A percentile compares a stretch with the other conserved stretches of the same genome.
Conservation (phyloP, 257 asterid genomes). For the Ocimum tenuiflorum region DNA sequence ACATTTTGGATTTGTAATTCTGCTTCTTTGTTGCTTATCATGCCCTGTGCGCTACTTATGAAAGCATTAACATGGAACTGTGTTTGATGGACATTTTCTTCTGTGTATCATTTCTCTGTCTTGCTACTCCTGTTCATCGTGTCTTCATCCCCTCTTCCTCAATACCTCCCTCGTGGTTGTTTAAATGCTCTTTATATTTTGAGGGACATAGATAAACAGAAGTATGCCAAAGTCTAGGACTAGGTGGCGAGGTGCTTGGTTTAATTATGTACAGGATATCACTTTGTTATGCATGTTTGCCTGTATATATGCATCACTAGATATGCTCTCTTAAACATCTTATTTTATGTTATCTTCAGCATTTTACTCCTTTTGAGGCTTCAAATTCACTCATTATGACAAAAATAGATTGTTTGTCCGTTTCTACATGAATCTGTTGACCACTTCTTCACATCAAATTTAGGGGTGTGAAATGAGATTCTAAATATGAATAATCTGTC, state of each 20-base stretch:
- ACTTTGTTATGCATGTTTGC: background rate
- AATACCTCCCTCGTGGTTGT: background rate
- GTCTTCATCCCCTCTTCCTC: too few relatives aligned
- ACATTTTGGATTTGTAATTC: too few relatives aligned
- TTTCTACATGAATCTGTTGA: background rate
- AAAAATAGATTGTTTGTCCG: background rate
- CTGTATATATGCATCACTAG: background rate
- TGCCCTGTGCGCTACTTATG: too few relatives aligned
- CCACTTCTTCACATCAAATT: background rate
- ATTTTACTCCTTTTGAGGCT: background rate
- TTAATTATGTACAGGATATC: background rate
- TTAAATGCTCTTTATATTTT: background rate
- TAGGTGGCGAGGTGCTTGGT: background rate
- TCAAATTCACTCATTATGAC: background rate
- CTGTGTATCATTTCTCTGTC: too few relatives aligned
- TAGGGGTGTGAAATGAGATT: background rate
- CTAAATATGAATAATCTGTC: background rate
- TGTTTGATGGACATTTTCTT: too few relatives aligned
- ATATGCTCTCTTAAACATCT: background rate
- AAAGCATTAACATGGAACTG: too few relatives aligned
- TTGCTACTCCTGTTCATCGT: too few relatives aligned
- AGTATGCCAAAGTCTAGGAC: background rate
- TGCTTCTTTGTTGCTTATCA: too few relatives aligned
- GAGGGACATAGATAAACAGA: background rate
- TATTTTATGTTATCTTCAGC: background rate